Percentiles rank a stretch among this genome's conserved stretches.
These are phyloP conservation scores for Daldinia bambusicola DNA, from an alignment of 495 filamentous ascomycete genomes.

Conservation along the genomic window DNA sequence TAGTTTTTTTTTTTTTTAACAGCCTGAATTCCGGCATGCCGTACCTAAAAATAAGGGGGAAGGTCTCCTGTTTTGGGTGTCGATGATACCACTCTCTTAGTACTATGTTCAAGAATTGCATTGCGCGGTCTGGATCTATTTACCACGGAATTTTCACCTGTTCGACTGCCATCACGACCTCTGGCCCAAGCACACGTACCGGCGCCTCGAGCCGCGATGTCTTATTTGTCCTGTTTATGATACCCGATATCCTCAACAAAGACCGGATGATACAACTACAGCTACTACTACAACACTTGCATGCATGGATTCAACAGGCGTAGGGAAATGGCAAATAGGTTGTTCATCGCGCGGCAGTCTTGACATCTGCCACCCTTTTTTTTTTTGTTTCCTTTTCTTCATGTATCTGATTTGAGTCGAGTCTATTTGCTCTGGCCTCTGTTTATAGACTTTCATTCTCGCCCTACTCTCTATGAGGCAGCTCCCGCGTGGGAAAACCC, in stretches of 20 bases:
- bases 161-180: slow-evolving; percentile 14
- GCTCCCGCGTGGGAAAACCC: slow-evolving; percentile 11
- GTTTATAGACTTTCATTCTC: slow-evolving; percentile 38
- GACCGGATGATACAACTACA: slow-evolving; percentile 30
- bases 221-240: slow-evolving; percentile 39
- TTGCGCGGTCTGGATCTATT: slow-evolving; percentile 14
- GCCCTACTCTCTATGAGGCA: slow-evolving; percentile 14
- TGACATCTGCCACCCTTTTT: slow-evolving; percentile 41
- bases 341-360: slow-evolving; percentile 15
- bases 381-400: slow-evolving; percentile 47
- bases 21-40: not conserved
- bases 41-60: not conserved
- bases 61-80: slow-evolving; percentile 1
- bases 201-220: slow-evolving; percentile 25
- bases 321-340: slow-evolving; percentile 15
- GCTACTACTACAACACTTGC: slow-evolving; percentile 24
- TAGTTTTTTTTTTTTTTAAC: slow-evolving; percentile 2
- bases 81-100: slow-evolving; percentile 12
- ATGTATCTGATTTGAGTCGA: slow-evolving; percentile 34
- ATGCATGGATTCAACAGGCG: slow-evolving; percentile 38
- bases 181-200: slow-evolving; percentile 19
- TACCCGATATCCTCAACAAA: slow-evolving; percentile 41
- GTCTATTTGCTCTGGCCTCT: slow-evolving; percentile 34
- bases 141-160: slow-evolving; percentile 1
- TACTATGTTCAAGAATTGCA: slow-evolving; percentile 9